These are phyloP conservation scores for Saccharata proteae DNA, from an alignment of 2,329 filamentous ascomycete species.

Conservation along the genomic window DNA sequence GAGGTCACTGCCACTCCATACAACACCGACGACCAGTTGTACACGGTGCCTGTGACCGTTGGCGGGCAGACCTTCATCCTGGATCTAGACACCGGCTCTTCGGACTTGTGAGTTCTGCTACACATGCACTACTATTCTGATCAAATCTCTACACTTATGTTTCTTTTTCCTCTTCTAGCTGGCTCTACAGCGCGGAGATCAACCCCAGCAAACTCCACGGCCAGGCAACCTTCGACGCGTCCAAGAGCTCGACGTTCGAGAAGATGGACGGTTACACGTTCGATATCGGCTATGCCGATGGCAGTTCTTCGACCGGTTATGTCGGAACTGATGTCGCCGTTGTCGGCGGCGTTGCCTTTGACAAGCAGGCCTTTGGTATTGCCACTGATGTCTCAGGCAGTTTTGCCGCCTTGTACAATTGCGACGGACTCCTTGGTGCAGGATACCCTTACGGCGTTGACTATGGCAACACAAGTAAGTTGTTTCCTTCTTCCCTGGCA, in stretches of 20 bases:
- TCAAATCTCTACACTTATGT: constrained; percentile 1
- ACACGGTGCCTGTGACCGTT: constrained; percentile 56
- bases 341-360: constrained; percentile 52
- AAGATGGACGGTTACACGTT: constrained; percentile 41
- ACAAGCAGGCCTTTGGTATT: constrained; percentile 54
- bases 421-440: constrained; percentile 58
- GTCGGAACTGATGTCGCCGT: constrained; percentile 57
- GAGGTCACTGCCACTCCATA: constrained; percentile 52
- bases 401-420: constrained; percentile 48
- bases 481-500: too few species aligned
- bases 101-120: constrained; percentile 44
- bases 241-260: constrained; percentile 40
- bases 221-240: constrained; percentile 45
- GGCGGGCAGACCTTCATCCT: constrained; percentile 57
- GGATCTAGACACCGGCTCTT: constrained; percentile 66
- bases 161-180: constrained; percentile 29
- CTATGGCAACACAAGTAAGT: too few species aligned
- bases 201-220: constrained; percentile 29
- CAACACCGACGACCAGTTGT: constrained; percentile 56
- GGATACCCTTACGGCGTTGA: too few species aligned
- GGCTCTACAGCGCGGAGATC: constrained; percentile 57
- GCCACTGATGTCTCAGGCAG: constrained; percentile 45
- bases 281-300: constrained; percentile 57
- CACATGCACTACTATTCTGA: background rate
- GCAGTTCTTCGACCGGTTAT: constrained; percentile 48